A percentile compares a stretch with the other conserved stretches of the same genome.
phyloP scores from a whole-genome alignment of 2,329 filamentous ascomycete species.

The Domatiomyces catenatus region DNA sequence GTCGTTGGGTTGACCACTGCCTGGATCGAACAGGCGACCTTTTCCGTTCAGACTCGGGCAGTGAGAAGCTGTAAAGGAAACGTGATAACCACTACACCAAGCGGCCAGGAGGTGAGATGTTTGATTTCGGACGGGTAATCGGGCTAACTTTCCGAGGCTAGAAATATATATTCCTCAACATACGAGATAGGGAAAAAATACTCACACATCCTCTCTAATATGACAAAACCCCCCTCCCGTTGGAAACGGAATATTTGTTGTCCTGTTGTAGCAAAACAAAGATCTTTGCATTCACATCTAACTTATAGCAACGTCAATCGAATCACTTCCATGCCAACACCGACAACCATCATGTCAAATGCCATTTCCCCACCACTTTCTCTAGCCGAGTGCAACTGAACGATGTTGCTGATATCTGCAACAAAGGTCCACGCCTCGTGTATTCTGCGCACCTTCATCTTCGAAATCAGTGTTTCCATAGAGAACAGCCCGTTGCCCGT shows the following conservation, averaged over 20 bases:
- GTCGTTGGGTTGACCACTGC: conserved; percentile 2
- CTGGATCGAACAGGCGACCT: conserved; percentile 3
- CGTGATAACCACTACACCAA: conserved; percentile 3
- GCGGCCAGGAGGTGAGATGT: background rate
- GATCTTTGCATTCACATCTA: background rate
- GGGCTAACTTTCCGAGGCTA: background rate
- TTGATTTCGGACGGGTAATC: background rate
- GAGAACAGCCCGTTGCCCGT: background rate
- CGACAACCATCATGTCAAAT: conserved; percentile 10
- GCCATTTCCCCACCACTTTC: background rate
- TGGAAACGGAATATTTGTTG: too few species aligned
- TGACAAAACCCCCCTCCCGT: too few species aligned
- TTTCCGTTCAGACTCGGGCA: background rate
- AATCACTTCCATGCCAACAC: conserved; percentile 14
- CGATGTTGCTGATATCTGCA: conserved; percentile 14
- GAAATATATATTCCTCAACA: background rate
- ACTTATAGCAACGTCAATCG: background rate
- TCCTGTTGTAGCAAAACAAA: background rate
- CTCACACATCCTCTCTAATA: too few species aligned
- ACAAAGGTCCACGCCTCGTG: conserved; percentile 13
- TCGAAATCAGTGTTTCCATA: conserved; percentile 2
- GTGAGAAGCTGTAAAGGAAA: background rate
- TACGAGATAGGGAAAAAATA: too few species aligned
- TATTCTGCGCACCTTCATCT: conserved; percentile 7
- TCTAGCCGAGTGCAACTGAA: background rate